A percentile compares a stretch with the other conserved stretches of the same genome.
Conservation (phyloP, 2,329 filamentous ascomycete genomes). For the Colletotrichum tamarilloi region DNA sequence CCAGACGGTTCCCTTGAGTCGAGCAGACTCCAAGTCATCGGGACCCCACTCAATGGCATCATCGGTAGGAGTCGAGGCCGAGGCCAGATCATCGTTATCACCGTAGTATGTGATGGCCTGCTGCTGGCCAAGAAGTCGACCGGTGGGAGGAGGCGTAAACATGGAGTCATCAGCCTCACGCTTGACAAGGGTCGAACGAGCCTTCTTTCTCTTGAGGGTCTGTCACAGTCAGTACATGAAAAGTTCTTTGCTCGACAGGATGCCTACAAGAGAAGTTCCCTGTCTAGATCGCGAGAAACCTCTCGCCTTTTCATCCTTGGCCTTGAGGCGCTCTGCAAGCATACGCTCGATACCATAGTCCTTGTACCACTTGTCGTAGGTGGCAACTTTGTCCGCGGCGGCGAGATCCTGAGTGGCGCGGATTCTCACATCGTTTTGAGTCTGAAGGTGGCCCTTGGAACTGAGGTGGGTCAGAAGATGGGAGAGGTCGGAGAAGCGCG, state of each 20-base stretch:
- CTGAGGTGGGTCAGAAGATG: conserved; percentile 92
- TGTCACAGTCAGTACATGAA: not conserved
- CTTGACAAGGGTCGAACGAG: not conserved
- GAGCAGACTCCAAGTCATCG: conserved; percentile 16
- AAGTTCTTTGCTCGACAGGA: not conserved
- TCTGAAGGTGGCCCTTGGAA: conserved; percentile 90
- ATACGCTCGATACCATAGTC: conserved; percentile 76
- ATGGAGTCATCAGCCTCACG: not conserved
- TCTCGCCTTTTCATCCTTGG: conserved; percentile 79
- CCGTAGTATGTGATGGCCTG: conserved; percentile 28
- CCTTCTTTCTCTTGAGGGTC: conserved; percentile 28
- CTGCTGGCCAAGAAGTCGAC: conserved; percentile 10
- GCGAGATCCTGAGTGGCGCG: conserved; percentile 73
- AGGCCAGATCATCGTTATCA: not conserved
- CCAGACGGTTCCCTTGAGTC: conserved; percentile 77
- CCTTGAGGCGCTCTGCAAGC: conserved; percentile 80
- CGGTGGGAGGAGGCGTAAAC: conserved; percentile 16
- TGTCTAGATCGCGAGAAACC: conserved; percentile 50
- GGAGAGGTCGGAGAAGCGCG: conserved; percentile 88
- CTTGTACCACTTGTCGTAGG: conserved; percentile 84
- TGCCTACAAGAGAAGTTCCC: conserved; percentile 8
- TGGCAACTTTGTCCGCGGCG: conserved; percentile 71
- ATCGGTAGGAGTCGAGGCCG: not conserved
- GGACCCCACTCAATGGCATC: not conserved
- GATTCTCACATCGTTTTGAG: conserved; percentile 85